phyloP scores from a whole-genome alignment of 1,139 yeast species.

The Suzukiozyma palmioleophila region DNA sequence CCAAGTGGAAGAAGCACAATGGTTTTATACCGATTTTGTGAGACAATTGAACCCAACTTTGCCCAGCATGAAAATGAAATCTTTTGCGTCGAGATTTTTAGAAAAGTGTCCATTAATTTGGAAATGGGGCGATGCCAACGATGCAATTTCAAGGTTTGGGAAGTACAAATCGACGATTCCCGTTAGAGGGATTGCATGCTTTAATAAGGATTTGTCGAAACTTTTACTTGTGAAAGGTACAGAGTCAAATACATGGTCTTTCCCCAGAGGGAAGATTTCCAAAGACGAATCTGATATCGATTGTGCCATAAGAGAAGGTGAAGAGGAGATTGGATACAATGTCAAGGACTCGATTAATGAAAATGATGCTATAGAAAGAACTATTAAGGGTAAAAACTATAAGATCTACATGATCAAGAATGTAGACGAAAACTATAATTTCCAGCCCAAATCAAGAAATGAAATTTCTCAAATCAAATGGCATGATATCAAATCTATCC shows the following conservation, averaged over 20 bases:
- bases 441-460: constrained; percentile 78
- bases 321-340: constrained; percentile 95
- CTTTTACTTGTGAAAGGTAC: constrained; percentile 81
- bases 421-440: constrained; percentile 71
- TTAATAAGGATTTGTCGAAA: constrained; percentile 68
- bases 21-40: constrained; percentile 91
- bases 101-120: constrained; percentile 80
- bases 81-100: constrained; percentile 70
- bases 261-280: constrained; percentile 95
- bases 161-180: constrained; percentile 88
- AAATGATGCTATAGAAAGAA: constrained; percentile 75
- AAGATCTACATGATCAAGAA: constrained; percentile 75
- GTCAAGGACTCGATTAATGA: constrained; percentile 62
- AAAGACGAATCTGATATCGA: constrained; percentile 87
- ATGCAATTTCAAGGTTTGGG: constrained; percentile 72
- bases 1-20: constrained; percentile 97
- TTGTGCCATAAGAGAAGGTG: constrained; percentile 92
- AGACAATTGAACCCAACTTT: constrained; percentile 69
- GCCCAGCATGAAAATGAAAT: constrained; percentile 75
- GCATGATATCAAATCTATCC: constrained; percentile 37
- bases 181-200: constrained; percentile 91
- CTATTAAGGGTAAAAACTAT: constrained; percentile 78
- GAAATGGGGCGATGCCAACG: constrained; percentile 79
- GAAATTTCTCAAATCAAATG: constrained; percentile 65
- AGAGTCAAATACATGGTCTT: constrained; percentile 86